phyloP scores from a whole-genome alignment of 1,284 basidiomycete genomes.

The Coriolopsis trogii region DNA sequence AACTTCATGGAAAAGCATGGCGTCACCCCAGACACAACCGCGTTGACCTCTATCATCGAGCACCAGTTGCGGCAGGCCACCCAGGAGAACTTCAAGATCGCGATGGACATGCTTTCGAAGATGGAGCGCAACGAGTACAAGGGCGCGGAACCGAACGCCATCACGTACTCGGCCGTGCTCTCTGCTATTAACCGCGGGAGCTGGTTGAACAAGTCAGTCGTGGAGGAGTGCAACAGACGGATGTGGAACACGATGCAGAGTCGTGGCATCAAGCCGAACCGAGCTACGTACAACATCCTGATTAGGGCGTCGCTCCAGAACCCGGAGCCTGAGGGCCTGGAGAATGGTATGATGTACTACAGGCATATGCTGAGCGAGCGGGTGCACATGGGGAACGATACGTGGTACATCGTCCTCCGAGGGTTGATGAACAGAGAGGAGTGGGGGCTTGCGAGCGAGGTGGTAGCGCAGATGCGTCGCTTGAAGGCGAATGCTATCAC shows the following conservation, averaged over 20 bases:
- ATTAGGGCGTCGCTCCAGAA: conserved; percentile 65
- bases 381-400: conserved; percentile 58
- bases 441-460: conserved; percentile 59
- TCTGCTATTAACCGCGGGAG: conserved; percentile 57
- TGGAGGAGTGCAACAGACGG: conserved; percentile 48
- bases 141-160: conserved; percentile 60
- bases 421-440: conserved; percentile 58
- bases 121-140: conserved; percentile 67
- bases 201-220: conserved; percentile 46
- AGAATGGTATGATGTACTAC: conserved; percentile 64
- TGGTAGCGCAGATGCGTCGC: conserved; percentile 61
- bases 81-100: conserved; percentile 56
- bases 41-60: conserved; percentile 76
- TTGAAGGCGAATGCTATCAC: conserved; percentile 4
- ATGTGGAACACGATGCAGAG: conserved; percentile 65
- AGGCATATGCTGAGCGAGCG: conserved; percentile 60
- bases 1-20: conserved; percentile 74
- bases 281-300: conserved; percentile 75
- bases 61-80: conserved; percentile 63
- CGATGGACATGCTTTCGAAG: conserved; percentile 63
- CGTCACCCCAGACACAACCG: conserved; percentile 71
- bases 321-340: conserved; percentile 47
- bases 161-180: conserved; percentile 76
- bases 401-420: conserved; percentile 74
- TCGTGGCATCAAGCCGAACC: conserved; percentile 54